Evolutionary conservation across 495 filamentous ascomycete genomes (phyloP).

Genomic region (Aspergillus ostianus): DNA sequence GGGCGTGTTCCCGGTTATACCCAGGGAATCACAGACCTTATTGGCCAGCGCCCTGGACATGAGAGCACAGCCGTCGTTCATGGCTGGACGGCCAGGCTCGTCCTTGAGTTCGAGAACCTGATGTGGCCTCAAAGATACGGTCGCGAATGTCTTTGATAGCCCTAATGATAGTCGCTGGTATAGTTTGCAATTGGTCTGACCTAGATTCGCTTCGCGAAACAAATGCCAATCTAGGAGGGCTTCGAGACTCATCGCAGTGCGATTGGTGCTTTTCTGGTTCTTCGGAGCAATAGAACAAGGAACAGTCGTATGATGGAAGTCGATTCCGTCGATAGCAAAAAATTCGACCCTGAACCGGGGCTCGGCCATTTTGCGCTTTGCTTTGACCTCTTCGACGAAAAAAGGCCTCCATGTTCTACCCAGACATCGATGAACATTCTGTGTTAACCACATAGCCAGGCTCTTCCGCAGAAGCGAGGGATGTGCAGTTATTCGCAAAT

Average conservation of each 20-base stretch:
- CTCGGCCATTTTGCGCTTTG: conserved; percentile 32
- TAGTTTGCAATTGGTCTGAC: conserved; percentile 49
- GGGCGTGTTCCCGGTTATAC: conserved; percentile 58
- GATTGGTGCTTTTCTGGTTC: conserved; percentile 25
- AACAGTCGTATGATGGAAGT: conserved; percentile 28
- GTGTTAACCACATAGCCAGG: conserved; percentile 43
- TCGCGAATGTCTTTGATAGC: conserved; percentile 46
- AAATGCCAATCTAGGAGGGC: conserved; percentile 55
- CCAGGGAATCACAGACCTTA: conserved; percentile 56
- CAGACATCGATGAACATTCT: conserved; percentile 39
- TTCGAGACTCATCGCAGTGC: conserved; percentile 38
- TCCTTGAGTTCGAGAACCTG: conserved; percentile 41
- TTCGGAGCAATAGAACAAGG: conserved; percentile 20
- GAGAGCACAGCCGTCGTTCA: conserved; percentile 81
- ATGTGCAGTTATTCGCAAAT: conserved; percentile 24
- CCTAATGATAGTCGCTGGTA: conserved; percentile 49
- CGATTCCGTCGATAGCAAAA: conserved; percentile 51
- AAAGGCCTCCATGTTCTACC: conserved; percentile 50
- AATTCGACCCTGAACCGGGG: conserved; percentile 46
- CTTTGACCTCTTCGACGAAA: conserved; percentile 42
- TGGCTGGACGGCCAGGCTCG: conserved; percentile 42
- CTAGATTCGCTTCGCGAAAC: conserved; percentile 34
- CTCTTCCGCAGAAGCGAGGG: conserved; percentile 33
- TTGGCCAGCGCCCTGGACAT: conserved; percentile 65
- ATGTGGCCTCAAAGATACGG: conserved; percentile 40